These are phyloP conservation scores for Ramularia endophylla DNA, from an alignment of 2,329 filamentous ascomycete genomes.

Conservation along the genomic window DNA sequence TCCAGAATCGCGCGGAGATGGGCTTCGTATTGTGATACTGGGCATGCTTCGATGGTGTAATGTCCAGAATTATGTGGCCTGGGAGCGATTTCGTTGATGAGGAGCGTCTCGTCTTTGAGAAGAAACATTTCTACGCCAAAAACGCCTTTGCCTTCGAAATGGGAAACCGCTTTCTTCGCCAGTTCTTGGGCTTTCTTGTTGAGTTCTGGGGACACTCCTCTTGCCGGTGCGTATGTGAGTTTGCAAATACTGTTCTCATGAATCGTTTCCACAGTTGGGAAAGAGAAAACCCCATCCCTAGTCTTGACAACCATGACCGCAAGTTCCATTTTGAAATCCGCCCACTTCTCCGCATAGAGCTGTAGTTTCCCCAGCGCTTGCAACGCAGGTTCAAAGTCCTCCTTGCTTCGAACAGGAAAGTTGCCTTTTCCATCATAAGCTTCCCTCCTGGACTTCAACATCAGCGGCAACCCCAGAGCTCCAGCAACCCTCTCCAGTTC, in stretches of 20 bases:
- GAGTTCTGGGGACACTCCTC: slow-evolving; percentile 57
- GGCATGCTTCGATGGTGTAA: slow-evolving; percentile 88
- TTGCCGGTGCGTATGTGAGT: slow-evolving; percentile 78
- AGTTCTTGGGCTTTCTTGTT: slow-evolving; percentile 65
- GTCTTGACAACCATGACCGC: slow-evolving; percentile 94
- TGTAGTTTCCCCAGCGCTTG: slow-evolving; percentile 59
- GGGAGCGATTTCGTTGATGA: slow-evolving; percentile 84
- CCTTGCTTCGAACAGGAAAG: slow-evolving; percentile 55
- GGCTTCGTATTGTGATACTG: slow-evolving; percentile 84
- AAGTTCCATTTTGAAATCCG: slow-evolving; percentile 77
- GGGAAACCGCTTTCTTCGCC: slow-evolving; percentile 70
- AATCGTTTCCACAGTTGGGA: slow-evolving; percentile 87
- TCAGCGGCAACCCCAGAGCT: slow-evolving; percentile 73
- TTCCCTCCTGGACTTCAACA: slow-evolving; percentile 86
- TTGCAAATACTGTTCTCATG: slow-evolving; percentile 97
- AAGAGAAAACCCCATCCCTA: slow-evolving; percentile 66
- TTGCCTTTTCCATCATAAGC: slow-evolving; percentile 89
- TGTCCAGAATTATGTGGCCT: slow-evolving; percentile 88
- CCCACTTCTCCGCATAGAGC: slow-evolving; percentile 87
- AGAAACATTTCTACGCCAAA: slow-evolving; percentile 98
- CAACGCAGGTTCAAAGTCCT: slow-evolving; percentile 60
- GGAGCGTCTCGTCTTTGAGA: slow-evolving; percentile 60
- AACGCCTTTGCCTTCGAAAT: slow-evolving; percentile 81
- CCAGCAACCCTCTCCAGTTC: slow-evolving; percentile 59
- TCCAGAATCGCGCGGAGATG: slow-evolving; percentile 80